These are phyloP conservation scores for Panellus pusillus DNA, from an alignment of 768 basidiomycete genomes.

Conservation along the genomic window DNA sequence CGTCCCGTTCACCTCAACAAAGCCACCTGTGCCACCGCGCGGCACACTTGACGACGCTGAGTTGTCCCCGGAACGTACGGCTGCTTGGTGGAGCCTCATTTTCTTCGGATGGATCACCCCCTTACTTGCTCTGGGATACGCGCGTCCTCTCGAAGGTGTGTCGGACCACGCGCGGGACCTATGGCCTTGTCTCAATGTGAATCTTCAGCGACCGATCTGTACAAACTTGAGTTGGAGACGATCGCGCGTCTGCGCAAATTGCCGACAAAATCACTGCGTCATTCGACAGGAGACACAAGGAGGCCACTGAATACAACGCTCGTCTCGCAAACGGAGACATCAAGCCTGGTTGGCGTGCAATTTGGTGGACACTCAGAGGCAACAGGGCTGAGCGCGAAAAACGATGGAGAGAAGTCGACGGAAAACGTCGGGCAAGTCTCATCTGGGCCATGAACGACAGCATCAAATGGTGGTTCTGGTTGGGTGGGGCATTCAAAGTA, in stretches of 20 bases:
- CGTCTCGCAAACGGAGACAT: constrained; percentile 66
- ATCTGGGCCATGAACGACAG: constrained; percentile 73
- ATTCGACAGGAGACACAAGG: constrained; percentile 55
- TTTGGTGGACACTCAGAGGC: constrained; percentile 65
- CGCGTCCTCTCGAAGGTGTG: constrained; percentile 64
- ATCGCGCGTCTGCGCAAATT: constrained; percentile 57
- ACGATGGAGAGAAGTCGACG: constrained; percentile 62
- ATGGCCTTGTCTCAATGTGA: too few relatives aligned
- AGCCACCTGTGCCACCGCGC: constrained; percentile 44
- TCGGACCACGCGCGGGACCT: too few relatives aligned
- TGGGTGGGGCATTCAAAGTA: constrained; percentile 56
- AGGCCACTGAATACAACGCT: constrained; percentile 70
- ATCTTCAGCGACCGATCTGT: constrained; percentile 62
- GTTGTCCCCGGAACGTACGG: constrained; percentile 65
- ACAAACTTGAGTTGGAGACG: constrained; percentile 71
- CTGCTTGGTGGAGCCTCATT: constrained; percentile 56
- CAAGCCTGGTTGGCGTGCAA: constrained; percentile 46
- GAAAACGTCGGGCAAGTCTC: constrained; percentile 63
- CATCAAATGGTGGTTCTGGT: constrained; percentile 79
- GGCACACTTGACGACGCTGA: constrained; percentile 58
- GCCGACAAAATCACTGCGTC: constrained; percentile 64
- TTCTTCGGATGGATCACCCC: constrained; percentile 79
- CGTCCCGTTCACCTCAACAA: constrained; percentile 42
- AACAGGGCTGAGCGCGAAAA: constrained; percentile 55
- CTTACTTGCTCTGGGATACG: constrained; percentile 72